Base-by-base conservation (phyloP, 108 stramenopile genomes). In the Cyclotella atomus region DNA sequence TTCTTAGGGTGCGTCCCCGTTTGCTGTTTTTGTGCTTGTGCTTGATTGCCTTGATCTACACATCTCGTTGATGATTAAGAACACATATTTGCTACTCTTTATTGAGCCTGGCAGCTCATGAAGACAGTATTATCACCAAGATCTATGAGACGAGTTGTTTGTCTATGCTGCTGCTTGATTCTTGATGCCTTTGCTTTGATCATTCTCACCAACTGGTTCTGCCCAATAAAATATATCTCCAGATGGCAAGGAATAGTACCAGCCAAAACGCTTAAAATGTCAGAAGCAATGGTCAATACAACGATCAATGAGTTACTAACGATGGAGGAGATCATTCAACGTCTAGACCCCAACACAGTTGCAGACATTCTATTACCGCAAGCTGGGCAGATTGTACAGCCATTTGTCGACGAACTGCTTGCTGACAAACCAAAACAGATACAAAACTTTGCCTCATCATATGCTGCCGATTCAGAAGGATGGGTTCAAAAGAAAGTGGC, bases 251-350 rank as follows among this genome's bases (percentile, higher is more conserved):
- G 77, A 43, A 67, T 62, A 34, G 70, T 85, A 9, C 85, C 85
- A 4, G 82, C 82, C 12, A 86, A 86, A 57, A 81, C 82, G 15
- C 70, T 79, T 15, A 83, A 83, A 57, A 86, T 86, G 85, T 77
- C 77, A 15, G 75, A 83, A 64, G 77, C 77, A n/a, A 81, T 86
- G 79, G 77, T 86, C 1, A 81, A 80, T 55, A 75, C 83, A 3
- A 83, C 82, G 3, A 77, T 83, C 6, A 79, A 76, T 36, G 76
- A 85, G 41, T 62, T 85, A 3, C 49, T 85, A 20, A 73, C 76
- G 3, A 82, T 85, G 76, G 77, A 82, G 29, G 81, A 82, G 35
- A 79, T 85, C 41, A 82, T 85, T 33, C 77, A 75, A 35, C 65
- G 84, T 20, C 54, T 85, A 4, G 77, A 85, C 45, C 84, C 84